These are phyloP conservation scores for Chlorella sp. DNA, from an alignment of 139 green algal species.

Conservation along the genomic window DNA sequence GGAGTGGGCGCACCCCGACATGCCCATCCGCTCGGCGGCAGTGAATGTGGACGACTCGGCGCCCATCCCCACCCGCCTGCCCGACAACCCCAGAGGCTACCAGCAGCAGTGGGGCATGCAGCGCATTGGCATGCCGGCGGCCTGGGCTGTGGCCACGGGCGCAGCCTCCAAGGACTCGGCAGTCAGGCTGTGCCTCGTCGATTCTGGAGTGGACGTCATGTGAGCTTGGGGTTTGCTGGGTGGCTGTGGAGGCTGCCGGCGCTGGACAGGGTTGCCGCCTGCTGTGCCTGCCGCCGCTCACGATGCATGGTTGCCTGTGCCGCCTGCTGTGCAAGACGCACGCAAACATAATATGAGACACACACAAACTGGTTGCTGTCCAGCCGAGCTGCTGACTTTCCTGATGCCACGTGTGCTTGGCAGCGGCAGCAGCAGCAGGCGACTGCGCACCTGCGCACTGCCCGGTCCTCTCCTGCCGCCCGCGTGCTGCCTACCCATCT, in stretches of 20 bases:
- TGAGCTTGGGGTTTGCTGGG: background rate
- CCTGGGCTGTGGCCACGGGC: conserved; percentile 13
- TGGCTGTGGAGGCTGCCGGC: no score
- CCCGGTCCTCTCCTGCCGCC: background rate
- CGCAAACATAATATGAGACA: no score
- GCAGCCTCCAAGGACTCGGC: background rate
- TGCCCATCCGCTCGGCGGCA: background rate
- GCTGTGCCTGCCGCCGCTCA: background rate
- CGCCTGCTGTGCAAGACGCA: background rate
- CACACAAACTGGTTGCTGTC: no score
- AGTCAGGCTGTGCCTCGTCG: conserved; percentile 14
- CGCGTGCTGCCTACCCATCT: background rate
- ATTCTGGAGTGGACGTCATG: conserved; percentile 18
- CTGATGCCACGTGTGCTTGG: background rate
- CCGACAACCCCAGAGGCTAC: background rate
- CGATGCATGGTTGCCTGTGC: background rate
- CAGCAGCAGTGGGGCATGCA: background rate
- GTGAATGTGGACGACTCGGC: background rate
- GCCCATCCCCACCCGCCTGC: background rate
- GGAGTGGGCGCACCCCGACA: conserved; percentile 10
- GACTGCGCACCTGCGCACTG: background rate
- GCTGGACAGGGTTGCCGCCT: background rate
- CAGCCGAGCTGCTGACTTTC: background rate
- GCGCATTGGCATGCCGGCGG: conserved; percentile 2
- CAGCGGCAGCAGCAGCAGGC: background rate